Evolutionary conservation across 345 rosid species (phyloP).

Genomic region (Nephelium lappaceum): DNA sequence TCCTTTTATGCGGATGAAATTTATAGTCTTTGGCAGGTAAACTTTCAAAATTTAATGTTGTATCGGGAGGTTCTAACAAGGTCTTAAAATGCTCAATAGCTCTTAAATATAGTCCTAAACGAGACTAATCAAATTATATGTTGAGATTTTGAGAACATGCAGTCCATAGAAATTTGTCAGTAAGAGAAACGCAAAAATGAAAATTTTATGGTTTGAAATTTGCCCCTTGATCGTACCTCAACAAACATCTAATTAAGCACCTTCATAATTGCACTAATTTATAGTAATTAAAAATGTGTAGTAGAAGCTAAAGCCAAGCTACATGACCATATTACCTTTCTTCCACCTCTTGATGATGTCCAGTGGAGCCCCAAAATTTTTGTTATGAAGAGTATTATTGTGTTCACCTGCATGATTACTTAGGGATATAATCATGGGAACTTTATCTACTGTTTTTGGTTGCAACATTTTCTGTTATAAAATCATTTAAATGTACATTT

Average conservation of each 20-base stretch:
- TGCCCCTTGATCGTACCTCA: not conserved
- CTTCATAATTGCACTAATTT: slow-evolving; percentile 8
- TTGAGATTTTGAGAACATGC: slow-evolving; percentile 60
- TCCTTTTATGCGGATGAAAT: not conserved
- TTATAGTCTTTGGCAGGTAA: slow-evolving; percentile 34
- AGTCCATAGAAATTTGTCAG: slow-evolving; percentile 58
- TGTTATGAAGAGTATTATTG: slow-evolving; percentile 89
- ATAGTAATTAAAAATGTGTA: slow-evolving; percentile 11
- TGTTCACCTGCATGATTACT: no score
- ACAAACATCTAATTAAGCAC: not conserved
- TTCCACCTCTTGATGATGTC: slow-evolving; percentile 66
- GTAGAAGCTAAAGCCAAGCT: slow-evolving; percentile 13
- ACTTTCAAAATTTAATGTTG: slow-evolving; percentile 28
- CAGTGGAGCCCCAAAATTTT: slow-evolving; percentile 89
- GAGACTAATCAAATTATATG: slow-evolving; percentile 59
- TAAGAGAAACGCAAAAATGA: slow-evolving; percentile 19
- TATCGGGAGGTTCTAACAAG: slow-evolving; percentile 36
- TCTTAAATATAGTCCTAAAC: slow-evolving; percentile 62
- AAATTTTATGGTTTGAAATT: not conserved
- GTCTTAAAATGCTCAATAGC: slow-evolving; percentile 56
- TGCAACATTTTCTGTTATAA: not conserved
- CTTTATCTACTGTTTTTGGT: not conserved
- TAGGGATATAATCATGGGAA: not conserved
- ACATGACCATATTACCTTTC: slow-evolving; percentile 54
- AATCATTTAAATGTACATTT: not conserved